These are phyloP conservation scores for Hypoxylon sp. DNA, from an alignment of 2,329 filamentous ascomycete genomes.

Conservation along the genomic window DNA sequence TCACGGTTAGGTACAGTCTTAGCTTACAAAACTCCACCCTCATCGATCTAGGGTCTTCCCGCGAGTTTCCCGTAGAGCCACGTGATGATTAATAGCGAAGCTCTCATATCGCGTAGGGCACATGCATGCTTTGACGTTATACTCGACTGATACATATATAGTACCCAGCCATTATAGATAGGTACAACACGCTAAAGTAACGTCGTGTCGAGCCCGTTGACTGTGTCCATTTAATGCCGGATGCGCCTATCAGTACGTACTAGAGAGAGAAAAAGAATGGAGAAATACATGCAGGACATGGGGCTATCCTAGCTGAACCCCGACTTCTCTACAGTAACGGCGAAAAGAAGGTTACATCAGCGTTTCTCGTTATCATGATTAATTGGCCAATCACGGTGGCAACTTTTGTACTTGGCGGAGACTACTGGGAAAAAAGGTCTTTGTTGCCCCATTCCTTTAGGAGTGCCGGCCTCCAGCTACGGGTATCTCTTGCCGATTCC, in stretches of 20 bases:
- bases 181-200: no score
- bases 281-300: conserved; percentile 1
- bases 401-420: conserved; percentile 13
- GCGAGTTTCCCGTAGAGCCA: not conserved
- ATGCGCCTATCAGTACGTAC: conserved; percentile 40
- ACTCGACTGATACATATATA: no score
- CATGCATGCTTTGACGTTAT: not conserved
- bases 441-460: conserved; percentile 27
- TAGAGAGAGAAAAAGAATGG: conserved; percentile 7
- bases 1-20: not conserved
- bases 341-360: conserved; percentile 36
- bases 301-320: conserved; percentile 33
- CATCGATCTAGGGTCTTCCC: not conserved
- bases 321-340: conserved; percentile 9
- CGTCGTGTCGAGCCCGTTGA: no score
- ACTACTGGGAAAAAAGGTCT: conserved; percentile 15
- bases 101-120: not conserved
- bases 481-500: conserved; percentile 3
- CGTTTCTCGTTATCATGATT: conserved; percentile 37
- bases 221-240: not conserved
- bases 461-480: conserved; percentile 4
- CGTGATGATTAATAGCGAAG: no score
- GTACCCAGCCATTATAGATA: no score
- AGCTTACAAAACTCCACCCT: not conserved
- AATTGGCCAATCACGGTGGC: conserved; percentile 31